Evolutionary conservation across 139 green algal species (phyloP).

Genomic region (Chlorella sp.): DNA sequence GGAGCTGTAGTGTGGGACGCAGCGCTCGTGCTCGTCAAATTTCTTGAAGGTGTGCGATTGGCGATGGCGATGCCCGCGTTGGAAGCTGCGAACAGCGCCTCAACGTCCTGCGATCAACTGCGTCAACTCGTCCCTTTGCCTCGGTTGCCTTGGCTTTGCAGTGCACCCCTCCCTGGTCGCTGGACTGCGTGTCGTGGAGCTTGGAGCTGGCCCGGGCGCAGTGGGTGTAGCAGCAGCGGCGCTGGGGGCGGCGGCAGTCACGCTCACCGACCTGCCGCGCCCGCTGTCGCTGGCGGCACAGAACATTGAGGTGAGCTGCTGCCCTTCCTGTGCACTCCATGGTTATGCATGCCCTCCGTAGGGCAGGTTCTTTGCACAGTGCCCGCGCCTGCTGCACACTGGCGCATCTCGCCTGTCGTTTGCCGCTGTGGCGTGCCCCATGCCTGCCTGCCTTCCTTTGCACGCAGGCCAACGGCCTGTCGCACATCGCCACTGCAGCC

Average conservation of each 20-base stretch:
- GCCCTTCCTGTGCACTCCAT: too few relatives aligned
- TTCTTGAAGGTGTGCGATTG: background rate
- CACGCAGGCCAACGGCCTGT: slow-evolving; percentile 32
- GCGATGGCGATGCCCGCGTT: too few relatives aligned
- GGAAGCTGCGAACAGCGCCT: too few relatives aligned
- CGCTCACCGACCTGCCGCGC: slow-evolving; percentile 51
- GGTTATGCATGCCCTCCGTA: background rate
- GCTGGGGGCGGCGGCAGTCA: slow-evolving; percentile 39
- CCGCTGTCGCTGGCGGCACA: slow-evolving; percentile 24
- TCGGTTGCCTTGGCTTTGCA: background rate
- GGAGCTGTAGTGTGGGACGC: slow-evolving; percentile 54
- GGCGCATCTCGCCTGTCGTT: background rate
- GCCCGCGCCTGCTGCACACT: background rate
- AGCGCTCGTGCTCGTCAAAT: slow-evolving; percentile 30
- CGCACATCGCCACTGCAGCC: background rate
- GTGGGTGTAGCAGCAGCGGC: slow-evolving; percentile 47
- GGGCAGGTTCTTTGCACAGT: background rate
- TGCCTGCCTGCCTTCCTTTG: background rate
- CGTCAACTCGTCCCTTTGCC: background rate
- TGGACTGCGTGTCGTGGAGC: slow-evolving; percentile 44
- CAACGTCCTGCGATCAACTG: background rate
- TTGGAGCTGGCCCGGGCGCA: slow-evolving; percentile 47
- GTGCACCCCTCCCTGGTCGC: background rate
- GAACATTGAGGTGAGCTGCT: slow-evolving; percentile 50
- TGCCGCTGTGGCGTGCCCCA: background rate